Evolutionary conservation across 352 stramenopile genomes (phyloP).

Genomic region (Pythium myriotylum): DNA sequence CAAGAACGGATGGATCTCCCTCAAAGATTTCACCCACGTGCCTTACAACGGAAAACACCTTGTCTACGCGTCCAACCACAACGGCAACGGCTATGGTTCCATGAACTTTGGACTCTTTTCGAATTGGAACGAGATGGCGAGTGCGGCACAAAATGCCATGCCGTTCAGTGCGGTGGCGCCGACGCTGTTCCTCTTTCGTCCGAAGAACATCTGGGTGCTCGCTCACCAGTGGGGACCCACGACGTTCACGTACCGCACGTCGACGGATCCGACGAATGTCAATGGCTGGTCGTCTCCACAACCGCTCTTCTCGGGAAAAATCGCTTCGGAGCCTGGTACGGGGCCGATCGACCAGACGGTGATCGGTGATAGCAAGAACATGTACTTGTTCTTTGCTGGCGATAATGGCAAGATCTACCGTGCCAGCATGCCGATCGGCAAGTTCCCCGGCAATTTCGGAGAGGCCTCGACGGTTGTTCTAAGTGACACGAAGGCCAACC

Average conservation of each 20-base stretch:
- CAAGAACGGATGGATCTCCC: slow-evolving; percentile 6
- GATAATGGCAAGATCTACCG: slow-evolving; percentile 4
- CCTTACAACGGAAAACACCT: slow-evolving; percentile 9
- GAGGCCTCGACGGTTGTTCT: neutral
- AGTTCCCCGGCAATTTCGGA: slow-evolving; percentile 4
- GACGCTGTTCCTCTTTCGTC: slow-evolving; percentile 5
- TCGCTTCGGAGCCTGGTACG: neutral
- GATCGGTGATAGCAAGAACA: slow-evolving; percentile 5
- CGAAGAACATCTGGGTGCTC: slow-evolving; percentile 5
- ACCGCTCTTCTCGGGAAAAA: neutral
- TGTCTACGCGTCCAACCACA: neutral
- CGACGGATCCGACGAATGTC: slow-evolving; percentile 1
- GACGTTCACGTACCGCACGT: slow-evolving; percentile 12
- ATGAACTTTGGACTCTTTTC: slow-evolving; percentile 8
- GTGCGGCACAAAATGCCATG: neutral
- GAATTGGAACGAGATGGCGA: slow-evolving; percentile 3
- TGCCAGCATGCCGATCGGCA: neutral
- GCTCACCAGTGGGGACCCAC: slow-evolving; percentile 7
- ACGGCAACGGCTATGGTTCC: slow-evolving; percentile 2
- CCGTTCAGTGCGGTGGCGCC: slow-evolving; percentile 4
- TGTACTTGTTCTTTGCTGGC: slow-evolving; percentile 4
- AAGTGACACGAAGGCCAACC: neutral
- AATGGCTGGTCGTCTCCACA: neutral
- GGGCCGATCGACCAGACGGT: neutral
- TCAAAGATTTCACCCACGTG: slow-evolving; percentile 8